These are phyloP conservation scores for Aspergillus spinulosporus DNA, from an alignment of 2,329 filamentous ascomycete genomes.

Conservation along the genomic window DNA sequence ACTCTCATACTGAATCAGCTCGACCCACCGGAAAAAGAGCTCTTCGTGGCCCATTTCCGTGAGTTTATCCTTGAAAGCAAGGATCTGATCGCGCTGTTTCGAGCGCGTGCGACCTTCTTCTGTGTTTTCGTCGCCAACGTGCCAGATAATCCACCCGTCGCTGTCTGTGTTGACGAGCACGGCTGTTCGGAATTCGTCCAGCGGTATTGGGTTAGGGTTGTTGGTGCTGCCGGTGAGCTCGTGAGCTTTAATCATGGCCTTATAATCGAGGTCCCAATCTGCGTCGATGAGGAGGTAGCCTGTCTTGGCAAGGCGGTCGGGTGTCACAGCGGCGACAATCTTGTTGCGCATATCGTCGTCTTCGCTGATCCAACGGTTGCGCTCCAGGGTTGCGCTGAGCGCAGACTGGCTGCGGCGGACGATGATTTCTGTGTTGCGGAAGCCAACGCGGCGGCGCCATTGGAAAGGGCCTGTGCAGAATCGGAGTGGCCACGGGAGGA, in stretches of 20 bases:
- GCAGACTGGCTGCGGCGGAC: conserved; percentile 69
- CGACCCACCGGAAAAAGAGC: conserved; percentile 89
- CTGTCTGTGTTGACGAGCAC: conserved; percentile 69
- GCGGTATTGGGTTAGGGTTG: conserved; percentile 33
- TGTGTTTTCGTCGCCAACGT: conserved; percentile 58
- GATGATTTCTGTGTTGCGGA: conserved; percentile 76
- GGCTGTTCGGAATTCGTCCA: conserved; percentile 70
- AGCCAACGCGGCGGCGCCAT: conserved; percentile 76
- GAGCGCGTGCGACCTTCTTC: conserved; percentile 41
- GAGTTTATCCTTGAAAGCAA: conserved; percentile 76
- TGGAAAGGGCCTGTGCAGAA: conserved; percentile 67
- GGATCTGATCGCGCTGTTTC: conserved; percentile 63
- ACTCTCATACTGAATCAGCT: conserved; percentile 86
- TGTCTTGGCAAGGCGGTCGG: conserved; percentile 72
- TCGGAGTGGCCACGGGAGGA: conserved; percentile 72
- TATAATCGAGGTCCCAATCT: conserved; percentile 86
- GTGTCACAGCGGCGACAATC: conserved; percentile 68
- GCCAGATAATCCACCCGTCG: conserved; percentile 68
- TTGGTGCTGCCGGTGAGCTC: conserved; percentile 58
- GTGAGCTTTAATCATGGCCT: conserved; percentile 73
- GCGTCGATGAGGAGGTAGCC: conserved; percentile 83
- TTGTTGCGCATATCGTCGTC: conserved; percentile 56
- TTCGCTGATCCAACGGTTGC: conserved; percentile 49
- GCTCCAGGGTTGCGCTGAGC: conserved; percentile 65
- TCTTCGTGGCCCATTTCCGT: conserved; percentile 77